These are phyloP conservation scores for Euphorbia tirucalli DNA, from an alignment of 345 rosid genomes.

Conservation along the genomic window DNA sequence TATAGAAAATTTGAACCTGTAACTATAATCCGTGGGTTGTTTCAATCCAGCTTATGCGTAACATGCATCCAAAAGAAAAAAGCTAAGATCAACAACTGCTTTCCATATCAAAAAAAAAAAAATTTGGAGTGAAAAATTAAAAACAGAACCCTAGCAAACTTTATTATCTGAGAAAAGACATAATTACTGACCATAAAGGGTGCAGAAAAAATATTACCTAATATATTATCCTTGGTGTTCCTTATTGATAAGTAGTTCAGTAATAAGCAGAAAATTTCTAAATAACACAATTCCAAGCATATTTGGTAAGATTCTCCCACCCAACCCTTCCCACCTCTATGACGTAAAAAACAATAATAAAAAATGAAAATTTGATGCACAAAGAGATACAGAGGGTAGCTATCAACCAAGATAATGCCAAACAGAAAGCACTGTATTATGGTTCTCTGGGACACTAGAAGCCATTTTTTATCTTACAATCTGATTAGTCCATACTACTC, in stretches of 20 bases:
- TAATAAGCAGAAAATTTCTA: background rate
- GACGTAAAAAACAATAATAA: background rate
- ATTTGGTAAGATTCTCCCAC: constrained; percentile 4
- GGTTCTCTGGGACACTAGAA: background rate
- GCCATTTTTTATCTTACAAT: background rate
- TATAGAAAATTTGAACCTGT: background rate
- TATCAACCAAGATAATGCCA: constrained; percentile 3
- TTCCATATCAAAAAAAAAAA: background rate
- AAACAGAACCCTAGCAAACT: background rate
- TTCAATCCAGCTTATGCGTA: background rate
- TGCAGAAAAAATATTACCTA: background rate
- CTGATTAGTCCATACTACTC: background rate
- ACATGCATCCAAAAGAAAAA: background rate
- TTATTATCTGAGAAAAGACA: background rate
- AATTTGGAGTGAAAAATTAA: background rate
- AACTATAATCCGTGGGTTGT: background rate
- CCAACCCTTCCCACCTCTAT: background rate
- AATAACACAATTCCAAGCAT: background rate
- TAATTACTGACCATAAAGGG: background rate
- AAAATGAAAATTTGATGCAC: background rate
- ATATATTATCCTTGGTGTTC: background rate
- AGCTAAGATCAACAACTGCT: background rate
- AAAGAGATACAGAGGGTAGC: background rate
- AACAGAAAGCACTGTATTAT: background rate
- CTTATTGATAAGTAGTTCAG: background rate